Percentiles rank a stretch among this genome's conserved stretches.
These are phyloP conservation scores for Bidens hawaiensis DNA, from an alignment of 140 eudicot genomes.

Conservation along the genomic window DNA sequence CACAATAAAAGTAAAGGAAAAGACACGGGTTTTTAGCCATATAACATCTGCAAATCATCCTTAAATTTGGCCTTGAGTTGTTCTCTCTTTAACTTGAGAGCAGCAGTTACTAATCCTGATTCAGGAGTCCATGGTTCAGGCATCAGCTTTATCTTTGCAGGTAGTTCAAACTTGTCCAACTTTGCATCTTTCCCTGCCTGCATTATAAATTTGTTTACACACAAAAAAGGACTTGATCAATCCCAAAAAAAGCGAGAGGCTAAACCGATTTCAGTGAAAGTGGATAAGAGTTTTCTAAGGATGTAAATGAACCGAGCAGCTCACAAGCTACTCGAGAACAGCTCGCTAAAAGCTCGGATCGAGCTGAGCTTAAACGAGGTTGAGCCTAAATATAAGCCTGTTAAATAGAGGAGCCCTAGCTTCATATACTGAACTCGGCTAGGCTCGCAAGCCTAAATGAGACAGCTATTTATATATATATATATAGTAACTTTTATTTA, in stretches of 20 bases:
- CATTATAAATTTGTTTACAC: not conserved
- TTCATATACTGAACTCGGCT: not conserved
- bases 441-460: not conserved
- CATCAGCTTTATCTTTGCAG: conserved; percentile 77
- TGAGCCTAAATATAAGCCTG: too few species aligned
- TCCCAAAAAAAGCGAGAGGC: not conserved
- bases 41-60: conserved; percentile 59
- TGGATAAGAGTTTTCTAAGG: not conserved
- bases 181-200: conserved; percentile 80
- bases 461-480: not conserved
- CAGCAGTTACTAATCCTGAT: conserved; percentile 95
- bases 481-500: too few species aligned
- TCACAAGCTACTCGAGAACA: not conserved
- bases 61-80: conserved; percentile 69
- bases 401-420: not conserved
- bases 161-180: conserved; percentile 80
- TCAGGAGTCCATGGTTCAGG: conserved; percentile 95
- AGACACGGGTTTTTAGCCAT: conserved; percentile 30
- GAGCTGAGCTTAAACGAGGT: not conserved
- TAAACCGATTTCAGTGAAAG: not conserved
- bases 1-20: not conserved
- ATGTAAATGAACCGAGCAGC: not conserved
- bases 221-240: not conserved
- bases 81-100: conserved; percentile 87
- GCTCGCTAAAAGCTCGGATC: not conserved